phyloP scores from a whole-genome alignment of 2,329 filamentous ascomycete species.

The Aspergillus sp. region DNA sequence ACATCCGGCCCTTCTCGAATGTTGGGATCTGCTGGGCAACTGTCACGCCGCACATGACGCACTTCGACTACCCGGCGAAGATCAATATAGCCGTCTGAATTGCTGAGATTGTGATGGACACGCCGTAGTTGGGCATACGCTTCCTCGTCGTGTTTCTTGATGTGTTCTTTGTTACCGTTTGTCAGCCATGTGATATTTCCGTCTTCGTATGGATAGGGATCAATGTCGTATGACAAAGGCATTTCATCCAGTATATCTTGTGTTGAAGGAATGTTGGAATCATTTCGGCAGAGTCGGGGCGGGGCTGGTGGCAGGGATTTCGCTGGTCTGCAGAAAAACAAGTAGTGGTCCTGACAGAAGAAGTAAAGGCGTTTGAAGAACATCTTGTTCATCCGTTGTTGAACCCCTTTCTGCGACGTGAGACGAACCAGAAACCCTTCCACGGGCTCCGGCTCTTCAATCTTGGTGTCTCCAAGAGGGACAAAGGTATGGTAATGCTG shows the following conservation, averaged over 20 bases:
- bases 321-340: slow-evolving; percentile 62
- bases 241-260: slow-evolving; percentile 56
- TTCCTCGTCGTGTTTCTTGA: slow-evolving; percentile 55
- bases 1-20: slow-evolving; percentile 55
- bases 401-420: slow-evolving; percentile 61
- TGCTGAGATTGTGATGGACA: slow-evolving; percentile 57
- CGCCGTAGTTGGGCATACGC: slow-evolving; percentile 60
- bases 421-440: slow-evolving; percentile 67
- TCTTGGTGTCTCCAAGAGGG: slow-evolving; percentile 35
- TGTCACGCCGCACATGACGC: slow-evolving; percentile 55
- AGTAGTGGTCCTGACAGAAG: slow-evolving; percentile 61
- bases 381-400: slow-evolving; percentile 58
- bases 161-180: slow-evolving; percentile 45
- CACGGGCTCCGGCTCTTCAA: slow-evolving; percentile 61
- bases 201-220: slow-evolving; percentile 59
- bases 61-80: slow-evolving; percentile 58
- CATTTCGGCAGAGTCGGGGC: slow-evolving; percentile 50
- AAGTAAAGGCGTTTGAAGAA: slow-evolving; percentile 68
- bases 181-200: slow-evolving; percentile 58
- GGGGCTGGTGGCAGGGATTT: slow-evolving; percentile 60
- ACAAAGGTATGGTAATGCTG: slow-evolving; percentile 61
- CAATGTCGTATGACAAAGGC: slow-evolving; percentile 61
- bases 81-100: slow-evolving; percentile 65
- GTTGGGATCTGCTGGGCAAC: slow-evolving; percentile 52
- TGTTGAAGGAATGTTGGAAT: slow-evolving; percentile 52